Conservation (phyloP, 768 basidiomycete species). For the Boletus tylopilopsis region DNA sequence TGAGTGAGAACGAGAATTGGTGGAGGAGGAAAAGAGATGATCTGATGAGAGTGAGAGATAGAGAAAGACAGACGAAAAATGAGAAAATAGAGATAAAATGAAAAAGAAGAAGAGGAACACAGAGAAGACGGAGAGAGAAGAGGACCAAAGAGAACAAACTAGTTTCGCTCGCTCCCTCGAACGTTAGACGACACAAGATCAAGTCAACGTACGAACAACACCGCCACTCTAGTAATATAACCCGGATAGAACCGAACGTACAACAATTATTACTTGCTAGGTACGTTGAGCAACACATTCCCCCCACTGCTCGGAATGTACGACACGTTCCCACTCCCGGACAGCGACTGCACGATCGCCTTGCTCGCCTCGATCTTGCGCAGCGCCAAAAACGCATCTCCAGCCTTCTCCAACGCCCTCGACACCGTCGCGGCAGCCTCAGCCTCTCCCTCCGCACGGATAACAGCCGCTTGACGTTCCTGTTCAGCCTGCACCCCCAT, state of each 20-base stretch:
- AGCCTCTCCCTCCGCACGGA: conserved; percentile 97
- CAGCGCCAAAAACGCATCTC: conserved; percentile 92
- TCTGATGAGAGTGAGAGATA: conserved; percentile 35
- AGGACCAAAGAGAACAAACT: conserved; percentile 9
- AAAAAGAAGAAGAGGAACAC: conserved; percentile 31
- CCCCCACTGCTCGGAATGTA: conserved; percentile 82
- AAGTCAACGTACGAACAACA: conserved; percentile 9
- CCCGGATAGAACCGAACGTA: not conserved
- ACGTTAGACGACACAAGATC: conserved; percentile 24
- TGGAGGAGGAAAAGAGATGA: conserved; percentile 38
- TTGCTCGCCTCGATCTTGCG: conserved; percentile 97
- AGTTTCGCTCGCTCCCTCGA: conserved; percentile 17
- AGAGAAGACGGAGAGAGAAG: conserved; percentile 17
- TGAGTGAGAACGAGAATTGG: conserved; percentile 19
- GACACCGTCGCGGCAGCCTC: conserved; percentile 96
- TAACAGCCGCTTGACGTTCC: conserved; percentile 97
- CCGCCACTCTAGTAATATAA: not conserved
- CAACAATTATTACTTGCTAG: conserved; percentile 37
- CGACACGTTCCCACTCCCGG: conserved; percentile 78
- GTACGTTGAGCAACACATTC: conserved; percentile 81
- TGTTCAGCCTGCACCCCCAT: conserved; percentile 79
- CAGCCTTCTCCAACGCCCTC: conserved; percentile 85
- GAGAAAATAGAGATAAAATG: conserved; percentile 30
- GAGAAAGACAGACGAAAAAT: conserved; percentile 36
- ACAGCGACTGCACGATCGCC: conserved; percentile 87